A percentile compares a stretch with the other conserved stretches of the same genome.
Evolutionary conservation across 345 rosid genomes (phyloP).

Genomic region (Bretschneidera sinensis): DNA sequence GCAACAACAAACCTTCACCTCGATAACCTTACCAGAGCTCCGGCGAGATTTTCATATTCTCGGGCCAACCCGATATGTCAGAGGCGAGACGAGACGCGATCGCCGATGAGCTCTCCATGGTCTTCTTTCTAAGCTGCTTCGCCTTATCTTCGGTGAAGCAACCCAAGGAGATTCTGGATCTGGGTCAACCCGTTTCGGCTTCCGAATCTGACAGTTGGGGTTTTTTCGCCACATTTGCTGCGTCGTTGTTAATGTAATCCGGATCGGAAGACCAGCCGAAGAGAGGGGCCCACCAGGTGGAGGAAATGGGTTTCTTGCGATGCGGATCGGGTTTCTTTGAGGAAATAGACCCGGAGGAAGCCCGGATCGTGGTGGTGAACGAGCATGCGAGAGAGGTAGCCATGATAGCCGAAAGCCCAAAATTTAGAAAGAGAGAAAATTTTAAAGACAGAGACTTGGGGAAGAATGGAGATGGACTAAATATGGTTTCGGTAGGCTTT

Average conservation of each 20-base stretch:
- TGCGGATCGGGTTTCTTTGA: slow-evolving; percentile 20
- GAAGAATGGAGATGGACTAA: slow-evolving; percentile 3
- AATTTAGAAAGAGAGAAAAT: slow-evolving; percentile 3
- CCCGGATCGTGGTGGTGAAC: slow-evolving; percentile 32
- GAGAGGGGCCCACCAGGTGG: slow-evolving; percentile 62
- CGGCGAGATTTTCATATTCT: too few species aligned
- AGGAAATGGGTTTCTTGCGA: slow-evolving; percentile 17
- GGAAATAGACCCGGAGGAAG: slow-evolving; percentile 28
- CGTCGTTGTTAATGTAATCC: slow-evolving; percentile 38
- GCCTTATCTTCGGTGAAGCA: slow-evolving; percentile 76
- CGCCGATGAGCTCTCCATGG: slow-evolving; percentile 42
- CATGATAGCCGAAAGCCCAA: slow-evolving; percentile 27
- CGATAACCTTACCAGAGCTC: too few species aligned
- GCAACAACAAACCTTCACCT: slow-evolving; percentile 6
- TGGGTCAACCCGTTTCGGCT: slow-evolving; percentile 11
- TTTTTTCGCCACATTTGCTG: slow-evolving; percentile 6
- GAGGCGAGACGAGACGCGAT: slow-evolving; percentile 70
- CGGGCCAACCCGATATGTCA: slow-evolving; percentile 34
- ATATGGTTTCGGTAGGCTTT: not conserved
- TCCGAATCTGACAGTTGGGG: slow-evolving; percentile 16
- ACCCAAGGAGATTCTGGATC: slow-evolving; percentile 32
- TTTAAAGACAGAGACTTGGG: slow-evolving; percentile 1
- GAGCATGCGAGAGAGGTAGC: slow-evolving; percentile 43
- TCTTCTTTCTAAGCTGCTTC: slow-evolving; percentile 50
- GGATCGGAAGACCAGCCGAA: slow-evolving; percentile 65